A percentile compares a stretch with the other conserved stretches of the same genome.
These are phyloP conservation scores for Mrakia hoshinonis DNA, from an alignment of 768 basidiomycete species.

Conservation along the genomic window DNA sequence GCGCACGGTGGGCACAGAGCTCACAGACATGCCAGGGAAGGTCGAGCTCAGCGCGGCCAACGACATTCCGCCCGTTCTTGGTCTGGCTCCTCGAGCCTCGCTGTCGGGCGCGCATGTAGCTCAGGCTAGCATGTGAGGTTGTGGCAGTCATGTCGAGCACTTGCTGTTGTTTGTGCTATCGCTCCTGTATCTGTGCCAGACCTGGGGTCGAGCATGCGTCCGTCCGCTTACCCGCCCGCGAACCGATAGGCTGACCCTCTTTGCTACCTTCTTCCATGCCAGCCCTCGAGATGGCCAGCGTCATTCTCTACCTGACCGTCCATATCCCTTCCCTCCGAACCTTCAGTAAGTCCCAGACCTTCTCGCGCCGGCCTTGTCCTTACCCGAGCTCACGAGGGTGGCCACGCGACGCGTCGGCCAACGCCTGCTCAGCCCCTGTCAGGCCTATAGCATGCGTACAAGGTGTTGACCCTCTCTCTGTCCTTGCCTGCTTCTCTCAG, in stretches of 20 bases:
- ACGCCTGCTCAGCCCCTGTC: too few species aligned
- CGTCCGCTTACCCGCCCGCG: neutral
- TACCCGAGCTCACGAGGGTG: neutral
- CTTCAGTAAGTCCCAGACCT: slow-evolving; percentile 44
- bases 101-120: too few species aligned
- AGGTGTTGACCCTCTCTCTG: neutral
- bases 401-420: neutral
- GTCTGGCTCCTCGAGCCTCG: too few species aligned
- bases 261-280: slow-evolving; percentile 8
- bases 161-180: neutral
- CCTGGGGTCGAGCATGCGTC: neutral
- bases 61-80: too few species aligned
- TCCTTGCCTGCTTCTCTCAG: slow-evolving; percentile 29
- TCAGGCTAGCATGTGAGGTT: too few species aligned
- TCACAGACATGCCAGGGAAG: neutral
- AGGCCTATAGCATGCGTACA: too few species aligned
- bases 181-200: too few species aligned
- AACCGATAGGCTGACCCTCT: neutral
- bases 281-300: slow-evolving; percentile 66
- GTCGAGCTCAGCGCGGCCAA: too few species aligned
- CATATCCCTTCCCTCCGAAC: slow-evolving; percentile 69
- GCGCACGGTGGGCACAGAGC: neutral
- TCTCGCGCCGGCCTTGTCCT: neutral
- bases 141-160: too few species aligned
- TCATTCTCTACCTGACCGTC: slow-evolving; percentile 75